Conservation (phyloP, 495 filamentous ascomycete species). For the Clohesyomyces aquaticus region DNA sequence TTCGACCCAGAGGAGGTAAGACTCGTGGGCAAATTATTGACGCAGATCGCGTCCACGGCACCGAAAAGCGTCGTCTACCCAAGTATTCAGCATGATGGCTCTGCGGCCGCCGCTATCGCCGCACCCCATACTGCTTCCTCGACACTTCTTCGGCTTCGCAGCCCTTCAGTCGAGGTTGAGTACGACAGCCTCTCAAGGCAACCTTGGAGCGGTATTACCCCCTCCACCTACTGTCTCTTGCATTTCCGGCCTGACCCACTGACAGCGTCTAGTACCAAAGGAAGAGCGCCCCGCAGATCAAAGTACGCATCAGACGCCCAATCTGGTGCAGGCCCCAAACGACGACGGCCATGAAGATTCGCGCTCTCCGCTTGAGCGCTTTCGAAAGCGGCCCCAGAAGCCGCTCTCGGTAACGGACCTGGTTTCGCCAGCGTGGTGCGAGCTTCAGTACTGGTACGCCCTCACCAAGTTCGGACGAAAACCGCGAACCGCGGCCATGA, state of each 20-base stretch:
- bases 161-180: constrained; percentile 35
- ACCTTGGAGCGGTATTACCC: constrained; percentile 26
- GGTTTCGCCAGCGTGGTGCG: constrained; percentile 89
- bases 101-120: too few relatives aligned
- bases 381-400: constrained; percentile 75
- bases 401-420: constrained; percentile 90
- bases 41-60: constrained; percentile 31
- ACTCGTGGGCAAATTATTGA: constrained; percentile 37
- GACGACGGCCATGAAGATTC: constrained; percentile 43
- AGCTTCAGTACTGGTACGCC: constrained; percentile 88
- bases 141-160: constrained; percentile 11
- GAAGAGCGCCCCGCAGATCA: neutral
- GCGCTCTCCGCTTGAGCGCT: constrained; percentile 70
- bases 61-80: too few relatives aligned
- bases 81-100: too few relatives aligned
- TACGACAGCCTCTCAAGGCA: constrained; percentile 28
- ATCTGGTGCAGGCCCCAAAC: neutral
- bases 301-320: neutral
- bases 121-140: too few relatives aligned
- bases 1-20: constrained; percentile 44
- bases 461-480: constrained; percentile 77
- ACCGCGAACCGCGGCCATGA: constrained; percentile 79
- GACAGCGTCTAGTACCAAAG: constrained; percentile 45
- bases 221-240: neutral
- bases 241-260: constrained; percentile 43